Base-by-base conservation (phyloP, 2,329 filamentous ascomycete genomes). In the Pseudogymnoascus sp. region DNA sequence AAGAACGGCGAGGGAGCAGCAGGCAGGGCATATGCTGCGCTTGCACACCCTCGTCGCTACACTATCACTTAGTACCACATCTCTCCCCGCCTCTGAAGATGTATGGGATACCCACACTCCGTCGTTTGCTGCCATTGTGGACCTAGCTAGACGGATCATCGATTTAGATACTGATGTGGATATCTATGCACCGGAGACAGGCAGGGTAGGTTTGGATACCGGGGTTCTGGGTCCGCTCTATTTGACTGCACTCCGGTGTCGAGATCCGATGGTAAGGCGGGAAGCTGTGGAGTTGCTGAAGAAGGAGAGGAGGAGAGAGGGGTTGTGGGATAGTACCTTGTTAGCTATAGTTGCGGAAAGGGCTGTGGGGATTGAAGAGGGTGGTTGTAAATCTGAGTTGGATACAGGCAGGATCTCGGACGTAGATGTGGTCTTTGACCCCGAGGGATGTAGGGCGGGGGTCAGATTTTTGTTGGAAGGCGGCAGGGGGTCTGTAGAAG, bases 191-290 rank as follows among this genome's bases (percentile, higher is more conserved):
- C 21, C 21, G 10, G 15, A 15, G 11, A 21, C 15, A 7, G 37
- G 1, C 8, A 21, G 4, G 4, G 17, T 41, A 8, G 39, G 41
- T 1, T 4, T 44, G 0, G 83, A 85, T 58, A 71, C 85, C 7
- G 84, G 84, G 29, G 83, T 87, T 60, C 78, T 87, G 2, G 81
- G 84, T 4, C 82, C 83, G 0, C 75, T 87, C 1, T 87, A 83
- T 63, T 79, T 86, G 2, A 82, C 85, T 11, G 84, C 82, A 6
- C 84, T 82, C 9, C 84, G 85, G 66, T 87, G 84, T 66, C 79
- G 84, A 3, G 79, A 86, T 62, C 77, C 79, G 0, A 65, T 74
- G 1, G 76, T 81, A 37, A 79, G 85, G 13, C 76, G 82, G 15
- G 79, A 81, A 64, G 84, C 84, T 11, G 84, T 87, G 57, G 77